A percentile compares a stretch with the other conserved stretches of the same genome.
Conservation (phyloP, 805 yeast genomes). For the Candida endomychidarum region DNA sequence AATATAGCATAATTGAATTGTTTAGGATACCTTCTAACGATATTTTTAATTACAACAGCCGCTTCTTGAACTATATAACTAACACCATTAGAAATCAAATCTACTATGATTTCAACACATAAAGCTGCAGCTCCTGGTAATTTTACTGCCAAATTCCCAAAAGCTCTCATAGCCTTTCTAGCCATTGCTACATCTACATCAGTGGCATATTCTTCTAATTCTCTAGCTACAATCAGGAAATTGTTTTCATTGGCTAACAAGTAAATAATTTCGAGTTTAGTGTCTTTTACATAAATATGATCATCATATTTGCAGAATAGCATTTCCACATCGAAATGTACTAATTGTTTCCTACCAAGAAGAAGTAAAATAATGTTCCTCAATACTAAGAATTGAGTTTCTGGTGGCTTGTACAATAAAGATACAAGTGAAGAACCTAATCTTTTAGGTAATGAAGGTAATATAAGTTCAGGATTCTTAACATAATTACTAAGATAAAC, state of each 20-base stretch:
- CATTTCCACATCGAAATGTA: constrained; percentile 67
- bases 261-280: constrained; percentile 84
- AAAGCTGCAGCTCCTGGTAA: constrained; percentile 57
- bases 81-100: constrained; percentile 61
- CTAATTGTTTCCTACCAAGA: constrained; percentile 60
- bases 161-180: constrained; percentile 81
- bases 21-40: constrained; percentile 73
- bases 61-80: constrained; percentile 80
- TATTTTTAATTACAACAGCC: constrained; percentile 70
- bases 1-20: constrained; percentile 39
- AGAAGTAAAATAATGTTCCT: constrained; percentile 77
- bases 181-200: constrained; percentile 87
- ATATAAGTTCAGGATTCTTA: constrained; percentile 49
- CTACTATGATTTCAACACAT: constrained; percentile 63
- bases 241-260: constrained; percentile 69
- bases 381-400: constrained; percentile 77
- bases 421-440: constrained; percentile 70
- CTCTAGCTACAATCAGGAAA: constrained; percentile 62
- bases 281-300: constrained; percentile 84
- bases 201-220: constrained; percentile 81
- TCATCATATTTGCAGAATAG: constrained; percentile 84
- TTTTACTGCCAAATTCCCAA: constrained; percentile 86
- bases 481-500: constrained; percentile 74
- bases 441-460: constrained; percentile 55
- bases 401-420: constrained; percentile 72